A percentile compares a stretch with the other conserved stretches of the same genome.
phyloP scores from a whole-genome alignment of 2,329 filamentous ascomycete species.

The Cladosporium colombiae region DNA sequence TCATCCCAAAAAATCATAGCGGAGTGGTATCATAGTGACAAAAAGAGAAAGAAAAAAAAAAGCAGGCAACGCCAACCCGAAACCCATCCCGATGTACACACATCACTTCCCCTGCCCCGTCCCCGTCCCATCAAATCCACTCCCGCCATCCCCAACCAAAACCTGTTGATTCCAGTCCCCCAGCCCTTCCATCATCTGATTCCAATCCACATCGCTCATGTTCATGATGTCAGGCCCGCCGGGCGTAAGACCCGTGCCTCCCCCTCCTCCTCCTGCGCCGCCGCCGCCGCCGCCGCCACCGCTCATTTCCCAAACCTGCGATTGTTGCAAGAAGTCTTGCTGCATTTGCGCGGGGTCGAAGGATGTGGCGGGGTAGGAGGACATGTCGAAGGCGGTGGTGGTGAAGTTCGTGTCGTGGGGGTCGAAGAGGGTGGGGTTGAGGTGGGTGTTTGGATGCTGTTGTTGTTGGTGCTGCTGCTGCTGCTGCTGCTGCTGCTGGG shows the following conservation, averaged over 20 bases:
- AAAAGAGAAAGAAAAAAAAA: neutral
- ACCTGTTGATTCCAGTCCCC: constrained; percentile 11
- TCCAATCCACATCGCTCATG: constrained; percentile 37
- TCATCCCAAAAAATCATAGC: constrained; percentile 1
- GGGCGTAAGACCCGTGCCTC: constrained; percentile 25
- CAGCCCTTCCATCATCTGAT: constrained; percentile 32
- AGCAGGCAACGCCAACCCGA: neutral
- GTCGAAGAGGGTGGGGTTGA: constrained; percentile 23
- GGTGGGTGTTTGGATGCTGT: neutral
- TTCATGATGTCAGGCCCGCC: constrained; percentile 29
- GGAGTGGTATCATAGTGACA: constrained; percentile 7
- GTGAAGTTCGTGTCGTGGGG: constrained; percentile 22
- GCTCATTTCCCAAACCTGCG: constrained; percentile 27
- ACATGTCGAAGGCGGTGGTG: constrained; percentile 28
- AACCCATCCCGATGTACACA: neutral
- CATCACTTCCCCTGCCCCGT: neutral
- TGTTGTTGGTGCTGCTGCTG: constrained; percentile 5
- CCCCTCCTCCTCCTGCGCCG: neutral
- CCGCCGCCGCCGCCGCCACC: constrained; percentile 14
- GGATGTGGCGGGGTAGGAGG: constrained; percentile 21
- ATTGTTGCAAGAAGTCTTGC: neutral
- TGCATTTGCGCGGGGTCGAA: constrained; percentile 20
- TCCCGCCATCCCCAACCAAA: neutral
- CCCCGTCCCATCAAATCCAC: neutral
- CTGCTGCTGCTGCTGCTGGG: constrained; percentile 18